Evolutionary conservation across 257 asterid species (phyloP).

Genomic region (Fraxinus cuspidata): DNA sequence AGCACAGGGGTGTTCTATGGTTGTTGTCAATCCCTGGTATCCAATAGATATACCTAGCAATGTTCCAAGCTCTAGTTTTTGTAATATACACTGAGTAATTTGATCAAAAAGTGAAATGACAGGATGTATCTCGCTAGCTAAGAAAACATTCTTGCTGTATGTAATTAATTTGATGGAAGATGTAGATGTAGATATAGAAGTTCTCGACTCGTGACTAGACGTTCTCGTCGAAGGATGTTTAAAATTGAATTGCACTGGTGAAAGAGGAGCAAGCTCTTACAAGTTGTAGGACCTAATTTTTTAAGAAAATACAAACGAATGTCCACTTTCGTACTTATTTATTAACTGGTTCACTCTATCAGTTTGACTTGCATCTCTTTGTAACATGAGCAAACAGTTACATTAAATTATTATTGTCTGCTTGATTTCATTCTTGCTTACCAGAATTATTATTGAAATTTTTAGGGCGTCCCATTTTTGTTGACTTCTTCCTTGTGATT

Average conservation of each 20-base stretch:
- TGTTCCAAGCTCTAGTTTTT: background rate
- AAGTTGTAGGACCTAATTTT: background rate
- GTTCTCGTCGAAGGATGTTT: background rate
- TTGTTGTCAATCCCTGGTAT: background rate
- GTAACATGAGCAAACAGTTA: background rate
- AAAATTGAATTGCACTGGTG: background rate
- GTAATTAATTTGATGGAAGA: background rate
- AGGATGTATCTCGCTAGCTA: background rate
- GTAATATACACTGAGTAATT: background rate
- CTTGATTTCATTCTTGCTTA: constrained; percentile 6
- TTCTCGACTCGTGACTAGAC: background rate
- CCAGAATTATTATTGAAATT: constrained; percentile 16
- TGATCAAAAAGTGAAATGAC: background rate
- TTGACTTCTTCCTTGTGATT: constrained; percentile 85
- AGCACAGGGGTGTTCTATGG: background rate
- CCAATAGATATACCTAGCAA: background rate
- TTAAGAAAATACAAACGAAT: background rate
- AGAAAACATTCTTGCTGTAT: background rate
- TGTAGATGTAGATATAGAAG: background rate
- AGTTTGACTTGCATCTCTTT: background rate
- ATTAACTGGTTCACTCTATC: background rate
- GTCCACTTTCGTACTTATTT: background rate
- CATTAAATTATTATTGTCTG: background rate
- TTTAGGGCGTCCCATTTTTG: constrained; percentile 74
- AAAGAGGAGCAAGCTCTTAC: background rate